Percentiles rank a stretch among this genome's conserved stretches.
Evolutionary conservation across 1,139 yeast species (phyloP).

Genomic region (Magnusiomyces fungicola): DNA sequence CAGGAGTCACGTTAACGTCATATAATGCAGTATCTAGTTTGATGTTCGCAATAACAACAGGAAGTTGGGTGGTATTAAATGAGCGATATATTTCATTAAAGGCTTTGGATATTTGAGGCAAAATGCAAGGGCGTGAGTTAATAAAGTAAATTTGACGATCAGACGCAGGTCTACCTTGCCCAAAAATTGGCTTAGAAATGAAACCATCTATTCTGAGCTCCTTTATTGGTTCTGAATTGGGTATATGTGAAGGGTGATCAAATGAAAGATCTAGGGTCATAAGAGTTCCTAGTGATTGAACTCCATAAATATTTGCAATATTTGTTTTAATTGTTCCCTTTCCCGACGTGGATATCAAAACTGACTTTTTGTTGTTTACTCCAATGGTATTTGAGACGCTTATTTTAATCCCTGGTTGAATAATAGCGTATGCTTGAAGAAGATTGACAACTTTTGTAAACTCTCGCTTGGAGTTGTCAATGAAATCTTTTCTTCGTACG

Average conservation of each 20-base stretch:
- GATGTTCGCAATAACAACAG: conserved; percentile 62
- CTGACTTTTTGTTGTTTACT: conserved; percentile 17
- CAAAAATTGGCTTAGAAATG: conserved; percentile 70
- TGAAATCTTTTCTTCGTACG: conserved; percentile 63
- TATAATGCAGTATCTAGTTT: conserved; percentile 44
- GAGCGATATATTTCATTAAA: conserved; percentile 66
- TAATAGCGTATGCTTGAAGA: conserved; percentile 63
- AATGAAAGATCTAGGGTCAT: conserved; percentile 23
- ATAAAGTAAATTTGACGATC: conserved; percentile 73
- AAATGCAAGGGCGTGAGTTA: conserved; percentile 65
- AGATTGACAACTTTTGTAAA: conserved; percentile 56
- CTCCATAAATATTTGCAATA: conserved; percentile 63
- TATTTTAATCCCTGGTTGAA: conserved; percentile 51
- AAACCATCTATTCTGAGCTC: conserved; percentile 43
- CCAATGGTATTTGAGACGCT: conserved; percentile 41
- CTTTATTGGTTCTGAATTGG: not conserved
- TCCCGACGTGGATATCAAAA: conserved; percentile 40
- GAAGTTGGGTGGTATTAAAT: conserved; percentile 66
- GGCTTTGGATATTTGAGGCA: conserved; percentile 50
- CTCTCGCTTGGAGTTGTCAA: conserved; percentile 62
- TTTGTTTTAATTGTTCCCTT: conserved; percentile 43
- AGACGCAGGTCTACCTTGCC: conserved; percentile 58
- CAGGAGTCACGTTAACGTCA: conserved; percentile 89
- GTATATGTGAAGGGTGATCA: not conserved
- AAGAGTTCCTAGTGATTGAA: conserved; percentile 53